Percentiles rank a stretch among this genome's conserved stretches.
phyloP scores from a whole-genome alignment of 1,284 basidiomycete genomes.

The Leccinum fuscescens region DNA sequence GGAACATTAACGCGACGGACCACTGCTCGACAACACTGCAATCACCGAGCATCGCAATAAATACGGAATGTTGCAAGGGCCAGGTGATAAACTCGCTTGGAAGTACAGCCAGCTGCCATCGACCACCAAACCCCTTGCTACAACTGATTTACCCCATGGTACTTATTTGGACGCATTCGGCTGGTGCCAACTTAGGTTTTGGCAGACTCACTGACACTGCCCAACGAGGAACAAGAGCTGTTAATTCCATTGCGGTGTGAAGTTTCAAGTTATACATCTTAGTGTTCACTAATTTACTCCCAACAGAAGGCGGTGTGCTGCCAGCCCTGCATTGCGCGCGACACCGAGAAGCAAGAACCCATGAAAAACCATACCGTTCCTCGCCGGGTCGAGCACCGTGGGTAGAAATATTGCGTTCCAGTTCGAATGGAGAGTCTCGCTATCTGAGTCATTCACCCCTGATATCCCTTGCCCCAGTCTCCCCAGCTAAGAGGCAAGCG shows the following conservation, averaged over 20 bases:
- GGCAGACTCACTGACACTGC: neutral
- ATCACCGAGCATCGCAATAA: neutral
- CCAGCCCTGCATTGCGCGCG: neutral
- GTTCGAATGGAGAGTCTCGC: neutral
- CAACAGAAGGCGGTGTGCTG: neutral
- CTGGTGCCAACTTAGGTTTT: neutral
- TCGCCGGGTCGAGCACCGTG: neutral
- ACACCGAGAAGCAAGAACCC: neutral
- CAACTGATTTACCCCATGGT: neutral
- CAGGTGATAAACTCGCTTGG: neutral
- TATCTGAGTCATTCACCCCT: neutral
- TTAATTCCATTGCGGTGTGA: neutral
- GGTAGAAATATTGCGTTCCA: neutral
- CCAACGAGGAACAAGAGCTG: neutral
- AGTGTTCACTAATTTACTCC: neutral
- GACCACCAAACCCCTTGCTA: neutral
- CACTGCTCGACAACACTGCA: too few species aligned
- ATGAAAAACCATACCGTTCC: neutral
- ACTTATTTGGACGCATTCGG: too few species aligned
- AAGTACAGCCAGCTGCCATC: neutral
- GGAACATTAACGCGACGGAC: too few species aligned
- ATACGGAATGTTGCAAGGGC: neutral
- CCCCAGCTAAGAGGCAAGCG: neutral
- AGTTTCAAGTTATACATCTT: neutral
- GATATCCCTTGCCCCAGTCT: neutral